Base-by-base conservation (phyloP, 208 protist genomes). In the Leishmania arabica region DNA sequence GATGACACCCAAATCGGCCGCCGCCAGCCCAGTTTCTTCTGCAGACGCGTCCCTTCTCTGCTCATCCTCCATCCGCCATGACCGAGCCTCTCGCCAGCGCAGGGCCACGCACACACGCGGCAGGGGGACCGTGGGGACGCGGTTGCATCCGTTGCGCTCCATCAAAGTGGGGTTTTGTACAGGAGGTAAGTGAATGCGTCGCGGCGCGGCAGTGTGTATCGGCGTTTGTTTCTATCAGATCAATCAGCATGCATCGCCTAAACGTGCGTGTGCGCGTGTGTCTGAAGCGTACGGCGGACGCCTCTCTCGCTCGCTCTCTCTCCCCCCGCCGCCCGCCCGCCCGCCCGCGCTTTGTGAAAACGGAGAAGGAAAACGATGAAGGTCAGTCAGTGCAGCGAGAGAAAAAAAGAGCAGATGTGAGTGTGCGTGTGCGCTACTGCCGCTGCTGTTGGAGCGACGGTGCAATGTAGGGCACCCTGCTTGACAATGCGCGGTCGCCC, bases 71-170 rank as follows among this genome's bases (percentile, higher is more conserved):
- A 51, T 19, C 76, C 40, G 76, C 40, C 37, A 68, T 19, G 72
- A 60, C 7, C 82, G 82, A 19, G 78, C 40, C 74, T 86, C 71
- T 51, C 82, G n/a, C 82, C 78, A 86, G 13, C 82, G 82, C 74
- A 86, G 49, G 11, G 82, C 82, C 40, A 86, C 47, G 70, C 72
- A 72, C 31, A 86, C 78, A 9, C 78, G 82, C 62, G 78, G 82
- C 34, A 19, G 64, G 40, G 51, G n/a, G 45, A 13, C 45, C 27
- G 27, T 53, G 11, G 69, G 17, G 24, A 9, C 45, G 69, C 31
- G 69, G 19, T 27, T 51, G 53, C 72, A 62, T 76, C 19, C n/a
- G 45, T 62, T 51, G 4, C 72, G 49, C 13, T 76, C 34, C 72
- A 76, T 76, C 72, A 54, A 76, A 40, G 53, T 62, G 72, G 19